A percentile compares a stretch with the other conserved stretches of the same genome.
These are phyloP conservation scores for Tritrichomonas foetus DNA, from an alignment of 208 protist species.

Conservation along the genomic window DNA sequence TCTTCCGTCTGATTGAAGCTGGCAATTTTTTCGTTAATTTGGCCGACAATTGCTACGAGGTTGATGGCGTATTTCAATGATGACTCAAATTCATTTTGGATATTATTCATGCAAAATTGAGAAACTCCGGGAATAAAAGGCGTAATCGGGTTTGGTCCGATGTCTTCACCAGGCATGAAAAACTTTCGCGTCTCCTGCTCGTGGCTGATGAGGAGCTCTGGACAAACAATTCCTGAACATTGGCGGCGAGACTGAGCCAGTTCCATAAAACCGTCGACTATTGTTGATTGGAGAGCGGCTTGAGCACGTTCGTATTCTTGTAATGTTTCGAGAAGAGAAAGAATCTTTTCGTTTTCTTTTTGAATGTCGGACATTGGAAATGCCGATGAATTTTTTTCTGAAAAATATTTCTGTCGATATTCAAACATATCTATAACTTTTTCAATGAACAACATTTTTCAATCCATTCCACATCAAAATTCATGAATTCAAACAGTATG, in stretches of 20 bases:
- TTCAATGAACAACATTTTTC: no score
- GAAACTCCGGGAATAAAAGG: neutral
- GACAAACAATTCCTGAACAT: neutral
- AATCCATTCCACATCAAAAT: no score
- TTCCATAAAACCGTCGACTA: conserved; percentile 25
- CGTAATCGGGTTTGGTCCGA: neutral
- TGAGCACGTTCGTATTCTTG: neutral
- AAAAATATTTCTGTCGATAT: no score
- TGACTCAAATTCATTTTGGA: neutral
- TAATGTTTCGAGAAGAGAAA: neutral
- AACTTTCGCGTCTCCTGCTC: neutral
- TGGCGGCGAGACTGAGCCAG: neutral
- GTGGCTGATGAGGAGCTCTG: neutral
- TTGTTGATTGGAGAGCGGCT: neutral
- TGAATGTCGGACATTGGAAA: no score
- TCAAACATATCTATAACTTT: no score
- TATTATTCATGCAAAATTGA: neutral
- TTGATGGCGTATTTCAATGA: neutral
- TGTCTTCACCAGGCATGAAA: neutral
- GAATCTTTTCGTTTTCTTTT: neutral
- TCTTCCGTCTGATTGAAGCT: no score
- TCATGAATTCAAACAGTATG: no score
- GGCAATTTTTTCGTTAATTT: neutral
- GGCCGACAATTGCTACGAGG: neutral
- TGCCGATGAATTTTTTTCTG: no score